A percentile compares a stretch with the other conserved stretches of the same genome.
phyloP scores from a whole-genome alignment of 2,329 filamentous ascomycete species.

The Penicillium sp. region DNA sequence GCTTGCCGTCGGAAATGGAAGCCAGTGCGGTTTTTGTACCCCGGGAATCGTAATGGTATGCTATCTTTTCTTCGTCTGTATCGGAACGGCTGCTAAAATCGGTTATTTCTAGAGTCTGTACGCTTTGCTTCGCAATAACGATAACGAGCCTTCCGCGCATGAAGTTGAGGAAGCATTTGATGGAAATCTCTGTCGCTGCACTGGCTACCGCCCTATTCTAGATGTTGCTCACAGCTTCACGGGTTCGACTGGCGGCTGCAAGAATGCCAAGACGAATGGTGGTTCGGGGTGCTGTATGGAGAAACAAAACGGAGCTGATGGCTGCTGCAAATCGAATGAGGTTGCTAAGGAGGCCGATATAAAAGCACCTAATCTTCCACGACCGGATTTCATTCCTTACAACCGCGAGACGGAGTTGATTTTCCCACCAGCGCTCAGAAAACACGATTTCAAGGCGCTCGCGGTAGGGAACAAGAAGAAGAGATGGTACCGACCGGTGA shows the following conservation, averaged over 20 bases:
- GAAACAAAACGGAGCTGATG: constrained; percentile 51
- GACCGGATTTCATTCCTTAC: constrained; percentile 90
- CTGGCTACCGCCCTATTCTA: constrained; percentile 88
- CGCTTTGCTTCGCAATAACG: constrained; percentile 81
- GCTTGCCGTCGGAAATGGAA: constrained; percentile 85
- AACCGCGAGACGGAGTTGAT: constrained; percentile 92
- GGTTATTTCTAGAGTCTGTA: constrained; percentile 67
- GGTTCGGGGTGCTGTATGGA: constrained; percentile 71
- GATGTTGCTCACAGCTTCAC: constrained; percentile 87
- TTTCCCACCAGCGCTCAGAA: constrained; percentile 80
- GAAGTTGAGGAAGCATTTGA: constrained; percentile 96
- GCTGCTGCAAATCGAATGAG: constrained; percentile 64
- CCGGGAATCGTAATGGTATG: constrained; percentile 88
- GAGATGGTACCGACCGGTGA: constrained; percentile 87
- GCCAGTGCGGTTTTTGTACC: constrained; percentile 93
- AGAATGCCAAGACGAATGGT: constrained; percentile 54
- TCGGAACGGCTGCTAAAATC: constrained; percentile 9
- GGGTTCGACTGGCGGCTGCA: constrained; percentile 50
- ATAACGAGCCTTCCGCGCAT: constrained; percentile 64
- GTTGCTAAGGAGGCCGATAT: constrained; percentile 21
- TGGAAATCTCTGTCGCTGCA: constrained; percentile 92
- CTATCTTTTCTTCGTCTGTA: neutral
- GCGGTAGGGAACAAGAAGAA: constrained; percentile 93
- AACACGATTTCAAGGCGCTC: constrained; percentile 75
- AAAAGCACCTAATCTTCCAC: constrained; percentile 61